phyloP scores from a whole-genome alignment of 192 early-diverging fungal species.

The Gaertneriomyces semiglobifer region DNA sequence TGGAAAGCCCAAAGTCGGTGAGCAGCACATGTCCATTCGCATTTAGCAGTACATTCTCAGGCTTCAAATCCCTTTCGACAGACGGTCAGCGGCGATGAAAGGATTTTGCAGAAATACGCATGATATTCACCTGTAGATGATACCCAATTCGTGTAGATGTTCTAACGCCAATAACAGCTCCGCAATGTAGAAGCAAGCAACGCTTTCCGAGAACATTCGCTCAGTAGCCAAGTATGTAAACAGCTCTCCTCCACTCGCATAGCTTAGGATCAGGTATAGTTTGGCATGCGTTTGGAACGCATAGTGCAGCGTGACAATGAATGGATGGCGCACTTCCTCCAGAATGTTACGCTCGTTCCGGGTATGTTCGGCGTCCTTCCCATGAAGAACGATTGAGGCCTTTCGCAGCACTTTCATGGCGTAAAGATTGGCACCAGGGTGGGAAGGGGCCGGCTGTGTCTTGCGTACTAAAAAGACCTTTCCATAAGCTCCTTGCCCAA shows the following conservation, averaged over 20 bases:
- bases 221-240: slow-evolving; percentile 75
- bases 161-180: slow-evolving; percentile 83
- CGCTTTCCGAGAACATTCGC: slow-evolving; percentile 68
- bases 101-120: slow-evolving; percentile 12
- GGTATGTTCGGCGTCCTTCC: slow-evolving; percentile 72
- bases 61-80: slow-evolving; percentile 44
- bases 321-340: slow-evolving; percentile 81
- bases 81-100: not conserved
- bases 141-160: slow-evolving; percentile 81
- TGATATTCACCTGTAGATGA: slow-evolving; percentile 63
- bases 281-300: slow-evolving; percentile 88
- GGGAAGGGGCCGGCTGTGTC: not conserved
- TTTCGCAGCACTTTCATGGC: slow-evolving; percentile 96
- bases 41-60: slow-evolving; percentile 60
- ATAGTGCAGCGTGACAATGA: slow-evolving; percentile 88
- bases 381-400: slow-evolving; percentile 76
- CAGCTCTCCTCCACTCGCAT: slow-evolving; percentile 83
- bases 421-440: slow-evolving; percentile 41
- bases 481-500: slow-evolving; percentile 77
- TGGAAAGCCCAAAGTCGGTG: slow-evolving; percentile 93
- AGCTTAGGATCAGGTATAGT: slow-evolving; percentile 86
- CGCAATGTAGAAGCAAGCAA: slow-evolving; percentile 80
- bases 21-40: slow-evolving; percentile 77
- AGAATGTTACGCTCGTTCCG: slow-evolving; percentile 85
- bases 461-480: slow-evolving; percentile 79